phyloP scores from a whole-genome alignment of 495 filamentous ascomycete genomes.

The Penicillium pancosmium region DNA sequence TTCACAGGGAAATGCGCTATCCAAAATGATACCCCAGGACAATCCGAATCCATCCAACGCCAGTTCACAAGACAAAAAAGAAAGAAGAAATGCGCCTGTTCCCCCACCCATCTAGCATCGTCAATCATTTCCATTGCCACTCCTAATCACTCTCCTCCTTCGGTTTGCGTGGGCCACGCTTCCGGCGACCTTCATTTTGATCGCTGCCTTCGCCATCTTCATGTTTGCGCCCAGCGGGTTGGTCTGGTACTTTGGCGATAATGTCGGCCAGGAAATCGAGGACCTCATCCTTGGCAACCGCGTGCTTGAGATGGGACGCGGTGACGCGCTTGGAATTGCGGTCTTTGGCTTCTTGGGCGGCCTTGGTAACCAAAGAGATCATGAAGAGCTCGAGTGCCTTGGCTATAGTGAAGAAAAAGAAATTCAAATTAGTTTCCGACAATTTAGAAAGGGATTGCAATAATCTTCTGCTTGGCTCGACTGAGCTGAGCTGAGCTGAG shows the following conservation, averaged over 20 bases:
- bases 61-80: constrained; percentile 18
- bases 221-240: constrained; percentile 56
- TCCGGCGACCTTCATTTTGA: constrained; percentile 52
- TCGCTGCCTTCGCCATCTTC: constrained; percentile 53
- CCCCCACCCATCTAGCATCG: constrained; percentile 31
- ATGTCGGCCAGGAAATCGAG: constrained; percentile 95
- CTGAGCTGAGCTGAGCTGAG: too few relatives aligned
- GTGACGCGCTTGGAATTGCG: constrained; percentile 88
- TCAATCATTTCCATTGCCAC: constrained; percentile 23
- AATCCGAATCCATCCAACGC: constrained; percentile 37
- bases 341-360: constrained; percentile 78
- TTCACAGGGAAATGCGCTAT: constrained; percentile 42
- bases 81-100: constrained; percentile 25
- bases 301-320: constrained; percentile 86
- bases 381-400: constrained; percentile 98
- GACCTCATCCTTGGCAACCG: constrained; percentile 80
- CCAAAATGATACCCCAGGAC: constrained; percentile 6
- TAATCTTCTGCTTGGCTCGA: too few relatives aligned
- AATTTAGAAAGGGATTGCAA: not conserved
- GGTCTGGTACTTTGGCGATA: constrained; percentile 81
- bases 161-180: constrained; percentile 47
- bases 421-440: constrained; percentile 10
- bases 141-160: constrained; percentile 51
- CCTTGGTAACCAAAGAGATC: constrained; percentile 87
- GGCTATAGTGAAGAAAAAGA: constrained; percentile 38